Conservation (phyloP, 2,329 filamentous ascomycete species). For the Pyrenophora graminea region DNA sequence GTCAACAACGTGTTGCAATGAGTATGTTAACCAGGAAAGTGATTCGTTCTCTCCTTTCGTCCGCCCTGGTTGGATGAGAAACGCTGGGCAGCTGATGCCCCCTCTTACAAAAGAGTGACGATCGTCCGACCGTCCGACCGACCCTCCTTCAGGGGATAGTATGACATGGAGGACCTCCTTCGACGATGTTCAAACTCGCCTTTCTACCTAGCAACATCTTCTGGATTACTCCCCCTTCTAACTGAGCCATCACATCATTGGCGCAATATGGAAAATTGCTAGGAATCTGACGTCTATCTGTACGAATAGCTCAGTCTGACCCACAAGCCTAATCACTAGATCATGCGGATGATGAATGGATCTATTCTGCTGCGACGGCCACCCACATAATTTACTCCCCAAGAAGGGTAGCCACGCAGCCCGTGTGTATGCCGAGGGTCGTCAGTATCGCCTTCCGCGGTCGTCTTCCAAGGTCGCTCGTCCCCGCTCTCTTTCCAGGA, state of each 20-base stretch:
- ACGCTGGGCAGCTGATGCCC: too few relatives aligned
- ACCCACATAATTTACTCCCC: neutral
- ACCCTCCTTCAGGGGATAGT: neutral
- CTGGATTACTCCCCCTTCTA: neutral
- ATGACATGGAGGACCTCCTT: neutral
- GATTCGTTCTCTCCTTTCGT: too few relatives aligned
- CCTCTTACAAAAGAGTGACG: neutral
- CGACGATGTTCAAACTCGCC: neutral
- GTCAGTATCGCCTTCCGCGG: neutral
- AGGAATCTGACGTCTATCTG: too few relatives aligned
- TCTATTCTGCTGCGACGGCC: neutral
- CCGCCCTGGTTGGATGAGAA: too few relatives aligned
- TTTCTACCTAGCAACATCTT: neutral
- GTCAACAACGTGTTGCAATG: too few relatives aligned
- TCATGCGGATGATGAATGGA: neutral
- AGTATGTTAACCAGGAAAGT: too few relatives aligned
- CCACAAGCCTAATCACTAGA: too few relatives aligned
- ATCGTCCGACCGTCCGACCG: constrained; percentile 11
- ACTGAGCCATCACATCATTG: neutral
- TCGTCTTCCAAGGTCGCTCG: neutral
- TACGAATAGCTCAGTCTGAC: too few relatives aligned
- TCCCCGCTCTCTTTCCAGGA: neutral
- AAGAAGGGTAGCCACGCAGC: neutral
- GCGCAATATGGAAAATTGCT: neutral
- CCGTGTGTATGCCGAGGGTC: constrained; percentile 6